A percentile compares a stretch with the other conserved stretches of the same genome.
phyloP scores from a whole-genome alignment of 352 stramenopile genomes.

The Globisporangium iwayamae region DNA sequence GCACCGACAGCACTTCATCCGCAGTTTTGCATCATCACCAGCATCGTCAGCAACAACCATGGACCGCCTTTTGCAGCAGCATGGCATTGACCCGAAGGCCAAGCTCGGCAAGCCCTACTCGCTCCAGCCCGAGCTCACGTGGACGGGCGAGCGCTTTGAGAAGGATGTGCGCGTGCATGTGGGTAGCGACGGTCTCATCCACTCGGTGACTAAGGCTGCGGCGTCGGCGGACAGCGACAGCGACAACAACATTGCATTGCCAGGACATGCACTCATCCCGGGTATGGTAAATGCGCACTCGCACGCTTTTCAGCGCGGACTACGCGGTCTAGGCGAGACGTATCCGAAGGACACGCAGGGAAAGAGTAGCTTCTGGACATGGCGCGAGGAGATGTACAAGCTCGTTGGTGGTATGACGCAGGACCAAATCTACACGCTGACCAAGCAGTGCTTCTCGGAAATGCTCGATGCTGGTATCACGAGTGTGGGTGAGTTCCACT shows the following conservation, averaged over 20 bases:
- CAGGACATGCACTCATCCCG: constrained; percentile 48
- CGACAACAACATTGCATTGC: constrained; percentile 22
- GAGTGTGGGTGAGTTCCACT: constrained; percentile 77
- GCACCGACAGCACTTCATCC: neutral
- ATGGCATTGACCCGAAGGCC: constrained; percentile 1
- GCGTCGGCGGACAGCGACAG: neutral
- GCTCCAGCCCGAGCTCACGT: constrained; percentile 64
- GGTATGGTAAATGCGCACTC: constrained; percentile 84
- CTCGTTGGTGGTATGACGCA: constrained; percentile 65
- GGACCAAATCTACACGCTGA: constrained; percentile 60
- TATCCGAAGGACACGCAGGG: constrained; percentile 41
- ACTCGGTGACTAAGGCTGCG: constrained; percentile 23
- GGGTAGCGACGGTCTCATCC: constrained; percentile 41
- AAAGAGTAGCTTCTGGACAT: constrained; percentile 76
- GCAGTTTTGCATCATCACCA: neutral
- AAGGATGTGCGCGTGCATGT: constrained; percentile 50
- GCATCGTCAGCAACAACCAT: constrained; percentile 11
- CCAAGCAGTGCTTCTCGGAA: constrained; percentile 72
- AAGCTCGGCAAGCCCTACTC: constrained; percentile 33
- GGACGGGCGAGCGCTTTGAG: constrained; percentile 57
- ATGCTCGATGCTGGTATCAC: constrained; percentile 78
- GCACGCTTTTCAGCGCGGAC: constrained; percentile 70
- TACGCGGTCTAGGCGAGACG: constrained; percentile 71
- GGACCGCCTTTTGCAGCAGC: constrained; percentile 22
- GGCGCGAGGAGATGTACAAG: constrained; percentile 83